Conservation (phyloP, 139 green algal species). For the Ulvella scutata region DNA sequence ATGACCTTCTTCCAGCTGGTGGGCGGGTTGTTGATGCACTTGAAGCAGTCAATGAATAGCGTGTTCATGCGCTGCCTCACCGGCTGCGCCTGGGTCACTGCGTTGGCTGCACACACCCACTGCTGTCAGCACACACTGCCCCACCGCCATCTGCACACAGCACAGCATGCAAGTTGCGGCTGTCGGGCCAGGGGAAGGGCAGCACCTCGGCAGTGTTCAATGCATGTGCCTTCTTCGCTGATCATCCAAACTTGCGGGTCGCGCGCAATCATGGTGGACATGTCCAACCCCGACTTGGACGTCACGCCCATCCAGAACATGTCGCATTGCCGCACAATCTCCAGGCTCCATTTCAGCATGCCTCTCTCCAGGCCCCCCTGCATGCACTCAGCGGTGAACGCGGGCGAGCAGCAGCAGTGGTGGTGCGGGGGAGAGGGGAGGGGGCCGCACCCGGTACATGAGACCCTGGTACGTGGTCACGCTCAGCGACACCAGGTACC, state of each 20-base stretch:
- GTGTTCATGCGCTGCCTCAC: constrained; percentile 2
- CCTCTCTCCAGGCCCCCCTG: background rate
- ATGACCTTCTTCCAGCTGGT: background rate
- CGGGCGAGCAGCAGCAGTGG: too few species aligned
- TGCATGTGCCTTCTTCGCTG: constrained; percentile 2
- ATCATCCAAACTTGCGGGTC: background rate
- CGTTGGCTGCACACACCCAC: background rate
- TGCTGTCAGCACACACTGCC: background rate
- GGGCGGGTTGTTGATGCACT: background rate
- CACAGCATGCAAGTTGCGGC: background rate
- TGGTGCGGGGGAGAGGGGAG: too few species aligned
- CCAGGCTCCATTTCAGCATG: background rate
- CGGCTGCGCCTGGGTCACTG: background rate
- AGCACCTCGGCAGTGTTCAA: background rate
- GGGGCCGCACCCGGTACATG: background rate
- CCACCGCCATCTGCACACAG: background rate
- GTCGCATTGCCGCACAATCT: background rate
- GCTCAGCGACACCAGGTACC: background rate
- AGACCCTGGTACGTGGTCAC: background rate
- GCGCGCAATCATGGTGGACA: background rate
- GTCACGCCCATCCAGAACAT: constrained; percentile 4
- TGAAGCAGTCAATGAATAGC: constrained; percentile 1
- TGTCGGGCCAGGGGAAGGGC: background rate
- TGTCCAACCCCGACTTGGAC: background rate
- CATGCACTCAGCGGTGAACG: too few species aligned